Base-by-base conservation (phyloP, 2,329 filamentous ascomycete genomes). In the Penicillium sp. region DNA sequence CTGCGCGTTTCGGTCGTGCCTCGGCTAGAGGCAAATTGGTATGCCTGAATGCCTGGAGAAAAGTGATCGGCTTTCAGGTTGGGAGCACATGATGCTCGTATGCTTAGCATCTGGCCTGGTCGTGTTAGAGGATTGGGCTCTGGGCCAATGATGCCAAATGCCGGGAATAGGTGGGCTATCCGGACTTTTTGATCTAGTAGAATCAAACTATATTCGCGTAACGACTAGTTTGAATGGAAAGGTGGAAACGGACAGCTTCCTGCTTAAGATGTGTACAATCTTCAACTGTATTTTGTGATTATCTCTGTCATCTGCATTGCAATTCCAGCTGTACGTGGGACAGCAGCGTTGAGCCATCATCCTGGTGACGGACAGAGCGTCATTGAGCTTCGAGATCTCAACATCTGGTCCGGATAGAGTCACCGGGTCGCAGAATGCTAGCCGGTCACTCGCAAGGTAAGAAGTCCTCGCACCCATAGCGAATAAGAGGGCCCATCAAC, bases 101-200 rank as follows among this genome's bases (percentile, higher is more conserved):
- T 46, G n/a, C 46, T 59, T 58, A 8, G 31, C 46, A 60, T 57
- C 50, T 50, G 55, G 53, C 20, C 58, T 49, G 50, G 47, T 37
- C 10, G 46, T 31, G 39, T 52, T 53, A 57, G 56, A 55, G 45
- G 57, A 59, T 58, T 60, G 27, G 20, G 53, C 35, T 52, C 24
- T 37, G 44, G 52, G 7, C 57, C 31, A 47, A 39, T 35, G 38
- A 45, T 37, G 20, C 40, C 43, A 38, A 44, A 24, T 47, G 44
- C 39, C 48, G 42, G 20, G 42, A 41, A 20, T 18, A 9, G 28
- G 33, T 37, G 33, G 33, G 33, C 33, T 18, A 20, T 37, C 15
- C 33, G 10, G 15, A 23, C 20, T 8, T 20, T 37, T 37, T 12
- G 33, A 29, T 13, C 28, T 37, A 37, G 33, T 20, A 37, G 18